Evolutionary conservation across 1,139 yeast species (phyloP), one percentile per base, ranked within the genome.

Genomic region (Yamadazyma buinensis): DNA sequence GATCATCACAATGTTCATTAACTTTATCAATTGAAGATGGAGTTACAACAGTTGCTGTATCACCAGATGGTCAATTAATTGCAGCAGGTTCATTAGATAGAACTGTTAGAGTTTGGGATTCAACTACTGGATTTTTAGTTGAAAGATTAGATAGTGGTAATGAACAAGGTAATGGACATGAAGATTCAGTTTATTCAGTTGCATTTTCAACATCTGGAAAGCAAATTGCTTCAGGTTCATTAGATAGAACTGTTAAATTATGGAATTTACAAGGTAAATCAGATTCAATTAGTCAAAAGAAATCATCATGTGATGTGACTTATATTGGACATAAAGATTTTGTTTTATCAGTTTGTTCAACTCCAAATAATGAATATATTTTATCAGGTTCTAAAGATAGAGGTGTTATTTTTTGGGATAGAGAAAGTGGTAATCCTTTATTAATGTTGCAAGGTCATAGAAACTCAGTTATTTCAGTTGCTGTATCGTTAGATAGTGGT

Each of bases 341-440:
- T 61, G 97, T 92, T 17, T 74, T 92, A 42, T 82, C 94, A 22
- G 97, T 92, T 21, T 92, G 97, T 47, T 82, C 95, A 23, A 88
- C 97, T 2, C 96, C 96, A 34, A 94, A 88, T 58, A 87, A 86
- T 49, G 86, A 86, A 58, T 92, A 87, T 70, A 83, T 92, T 41
- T 71, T 92, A 42, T 85, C 96, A 1, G 98, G 97, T 37, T 87
- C 97, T 19, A 92, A 92, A 62, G 98, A 92, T 64, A 83, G 97
- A 54, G 96, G 97, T 35, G 97, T 92, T 35, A 84, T 90, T 43
- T 85, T 92, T 70, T 92, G 98, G 98, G 97, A 92, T 57, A 94
- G 92, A 51, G 70, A 73, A 33, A 77, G 92, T 12, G 97, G 97
- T 46, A 92, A 87, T 61, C 95, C 96, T 41, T 80, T 88, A 60